Conservation (phyloP, 768 basidiomycete genomes). For the Paxillus ammoniavirescens region DNA sequence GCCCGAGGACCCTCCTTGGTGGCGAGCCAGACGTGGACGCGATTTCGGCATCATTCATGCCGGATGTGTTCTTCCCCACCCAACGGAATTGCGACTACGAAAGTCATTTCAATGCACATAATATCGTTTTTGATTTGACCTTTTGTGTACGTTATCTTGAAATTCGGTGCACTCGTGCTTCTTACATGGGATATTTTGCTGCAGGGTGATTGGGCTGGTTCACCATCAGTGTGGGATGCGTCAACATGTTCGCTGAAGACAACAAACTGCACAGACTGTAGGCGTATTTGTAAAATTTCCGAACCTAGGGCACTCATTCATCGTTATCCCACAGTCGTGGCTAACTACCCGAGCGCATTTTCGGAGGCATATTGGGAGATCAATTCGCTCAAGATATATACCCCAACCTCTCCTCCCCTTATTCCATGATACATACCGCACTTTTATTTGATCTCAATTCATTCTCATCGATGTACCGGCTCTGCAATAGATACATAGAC, state of each 20-base stretch:
- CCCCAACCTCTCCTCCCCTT: neutral
- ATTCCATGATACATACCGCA: neutral
- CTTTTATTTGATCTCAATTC: neutral
- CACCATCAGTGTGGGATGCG: constrained; percentile 29
- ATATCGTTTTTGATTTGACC: constrained; percentile 57
- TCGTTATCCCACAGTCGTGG: constrained; percentile 42
- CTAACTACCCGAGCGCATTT: constrained; percentile 59
- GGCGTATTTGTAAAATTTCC: constrained; percentile 20
- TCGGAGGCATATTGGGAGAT: constrained; percentile 69
- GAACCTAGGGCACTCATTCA: neutral
- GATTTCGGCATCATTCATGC: constrained; percentile 14
- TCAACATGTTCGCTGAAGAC: constrained; percentile 40
- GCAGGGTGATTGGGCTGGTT: constrained; percentile 56
- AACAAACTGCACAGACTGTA: constrained; percentile 43
- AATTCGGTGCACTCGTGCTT: neutral
- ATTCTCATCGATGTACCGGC: neutral
- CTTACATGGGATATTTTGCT: neutral
- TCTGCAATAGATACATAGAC: neutral
- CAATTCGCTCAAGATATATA: constrained; percentile 58
- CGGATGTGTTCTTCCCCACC: constrained; percentile 49
- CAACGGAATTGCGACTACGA: constrained; percentile 49
- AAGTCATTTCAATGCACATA: constrained; percentile 50
- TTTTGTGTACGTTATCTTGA: constrained; percentile 51
- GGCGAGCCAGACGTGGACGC: neutral
- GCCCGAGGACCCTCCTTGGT: constrained; percentile 40